A percentile compares a stretch with the other conserved stretches of the same genome.
phyloP scores from a whole-genome alignment of 75 land plant species.

The Selaginella tamariscina region DNA sequence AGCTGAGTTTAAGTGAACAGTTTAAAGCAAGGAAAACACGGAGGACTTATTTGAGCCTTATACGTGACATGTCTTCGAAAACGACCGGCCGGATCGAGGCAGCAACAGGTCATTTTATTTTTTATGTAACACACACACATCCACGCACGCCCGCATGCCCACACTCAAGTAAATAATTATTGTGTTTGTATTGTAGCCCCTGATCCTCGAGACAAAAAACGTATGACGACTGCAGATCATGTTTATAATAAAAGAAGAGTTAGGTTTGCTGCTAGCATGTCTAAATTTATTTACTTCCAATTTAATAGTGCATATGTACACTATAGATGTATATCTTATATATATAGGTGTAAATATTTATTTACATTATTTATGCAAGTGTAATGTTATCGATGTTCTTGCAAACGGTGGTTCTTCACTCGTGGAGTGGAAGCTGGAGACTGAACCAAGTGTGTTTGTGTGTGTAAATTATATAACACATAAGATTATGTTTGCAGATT shows the following conservation, averaged over 20 bases:
- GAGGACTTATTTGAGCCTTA: slow-evolving; percentile 69
- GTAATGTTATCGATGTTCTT: slow-evolving; percentile 33
- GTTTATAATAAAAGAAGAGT: slow-evolving; percentile 23
- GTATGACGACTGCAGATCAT: slow-evolving; percentile 62
- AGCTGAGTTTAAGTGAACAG: slow-evolving; percentile 69
- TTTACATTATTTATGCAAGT: neutral
- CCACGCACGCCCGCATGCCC: too few species aligned
- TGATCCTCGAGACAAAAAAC: slow-evolving; percentile 59
- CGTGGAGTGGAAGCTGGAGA: slow-evolving; percentile 88
- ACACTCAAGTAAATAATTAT: too few species aligned
- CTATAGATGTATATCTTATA: too few species aligned
- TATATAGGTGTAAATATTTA: too few species aligned
- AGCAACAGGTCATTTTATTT: slow-evolving; percentile 79
- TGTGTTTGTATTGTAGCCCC: too few species aligned
- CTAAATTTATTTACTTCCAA: slow-evolving; percentile 17
- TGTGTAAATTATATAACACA: too few species aligned
- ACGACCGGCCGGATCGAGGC: slow-evolving; percentile 56
- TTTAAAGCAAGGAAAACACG: slow-evolving; percentile 62
- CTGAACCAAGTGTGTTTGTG: too few species aligned
- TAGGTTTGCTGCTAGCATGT: slow-evolving; percentile 93
- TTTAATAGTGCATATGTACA: slow-evolving; percentile 1
- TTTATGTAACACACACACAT: too few species aligned
- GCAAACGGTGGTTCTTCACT: slow-evolving; percentile 67
- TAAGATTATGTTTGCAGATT: slow-evolving; percentile 39
- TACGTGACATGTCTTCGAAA: slow-evolving; percentile 60